phyloP scores from a whole-genome alignment of 441 rosid species.

The Gossypium laxum region DNA sequence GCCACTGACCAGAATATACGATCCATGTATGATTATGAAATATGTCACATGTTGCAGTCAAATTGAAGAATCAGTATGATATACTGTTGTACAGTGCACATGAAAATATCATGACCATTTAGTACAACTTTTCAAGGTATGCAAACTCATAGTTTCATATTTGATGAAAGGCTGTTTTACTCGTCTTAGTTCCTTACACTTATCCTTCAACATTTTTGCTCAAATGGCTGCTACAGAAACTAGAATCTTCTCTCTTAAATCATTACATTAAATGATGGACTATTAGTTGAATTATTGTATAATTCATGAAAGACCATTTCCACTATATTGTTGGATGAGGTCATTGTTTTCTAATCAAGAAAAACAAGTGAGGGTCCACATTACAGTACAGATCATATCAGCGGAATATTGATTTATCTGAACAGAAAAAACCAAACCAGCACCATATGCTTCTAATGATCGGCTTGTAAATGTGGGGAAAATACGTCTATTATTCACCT shows the following conservation, averaged over 20 bases:
- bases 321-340: constrained; percentile 15
- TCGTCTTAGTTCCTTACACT: background rate
- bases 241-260: background rate
- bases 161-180: background rate
- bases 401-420: constrained; percentile 20
- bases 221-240: background rate
- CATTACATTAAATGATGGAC: background rate
- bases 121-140: background rate
- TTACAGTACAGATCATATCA: constrained; percentile 28
- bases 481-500: constrained; percentile 16
- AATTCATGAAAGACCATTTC: background rate
- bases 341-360: constrained; percentile 23
- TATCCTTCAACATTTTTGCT: background rate
- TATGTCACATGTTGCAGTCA: background rate
- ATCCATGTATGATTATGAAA: constrained; percentile 1
- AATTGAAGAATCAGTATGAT: constrained; percentile 1
- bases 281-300: background rate
- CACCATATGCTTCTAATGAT: constrained; percentile 24
- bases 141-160: background rate
- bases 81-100: background rate
- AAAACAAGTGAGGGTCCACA: constrained; percentile 32
- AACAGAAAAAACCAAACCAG: constrained; percentile 25
- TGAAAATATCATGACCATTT: background rate
- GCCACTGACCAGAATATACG: constrained; percentile 1
- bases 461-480: constrained; percentile 23